Base-by-base conservation (phyloP, 2,329 filamentous ascomycete species). In the Mycosphaerella sp. region DNA sequence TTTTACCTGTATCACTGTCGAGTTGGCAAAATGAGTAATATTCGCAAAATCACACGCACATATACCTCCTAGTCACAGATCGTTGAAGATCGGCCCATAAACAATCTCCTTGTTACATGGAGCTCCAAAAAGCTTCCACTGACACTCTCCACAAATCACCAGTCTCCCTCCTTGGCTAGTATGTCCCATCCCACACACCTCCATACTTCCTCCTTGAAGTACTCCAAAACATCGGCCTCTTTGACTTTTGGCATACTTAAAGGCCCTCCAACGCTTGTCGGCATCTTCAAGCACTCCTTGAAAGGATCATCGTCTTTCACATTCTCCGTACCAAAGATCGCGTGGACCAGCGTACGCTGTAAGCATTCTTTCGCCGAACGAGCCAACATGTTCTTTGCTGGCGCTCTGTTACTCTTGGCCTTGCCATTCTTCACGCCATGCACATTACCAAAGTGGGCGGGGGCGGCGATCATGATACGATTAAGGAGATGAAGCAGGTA, bases 171-270 rank as follows among this genome's bases (percentile, higher is more conserved):
- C 42, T 58, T 58, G 3, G 57, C 54, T 10, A 78, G 63, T 5
- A 78, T 68, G 47, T 82, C 78, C 80, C 80, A 83, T 0, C 81
- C 80, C 6, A 83, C 62, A 50, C 82, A 62, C 49, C 72, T 67
- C 81, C 81, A 84, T 2, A 83, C 66, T 59, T 82, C 76, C 52
- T 73, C 72, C 50, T 74, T 73, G 59, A 81, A 83, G 78, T 79
- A 81, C 12, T 79, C 74, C 2, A 72, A 62, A 4, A 75, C 70
- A 7, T 75, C 66, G 12, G 68, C 62, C 29, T 75, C 69, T 4
- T 71, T 70, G 0, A 73, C 56, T 48, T 70, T 72, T 1, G 69
- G 67, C 7, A 70, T 63, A 5, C 63, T 55, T 12, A 65, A n/a
- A 46, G 60, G 1, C 57, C 51, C 21, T 45, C 47, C 11, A 56